These are phyloP conservation scores for Apiospora koreana DNA, from an alignment of 2,329 filamentous ascomycete genomes.

Conservation along the genomic window DNA sequence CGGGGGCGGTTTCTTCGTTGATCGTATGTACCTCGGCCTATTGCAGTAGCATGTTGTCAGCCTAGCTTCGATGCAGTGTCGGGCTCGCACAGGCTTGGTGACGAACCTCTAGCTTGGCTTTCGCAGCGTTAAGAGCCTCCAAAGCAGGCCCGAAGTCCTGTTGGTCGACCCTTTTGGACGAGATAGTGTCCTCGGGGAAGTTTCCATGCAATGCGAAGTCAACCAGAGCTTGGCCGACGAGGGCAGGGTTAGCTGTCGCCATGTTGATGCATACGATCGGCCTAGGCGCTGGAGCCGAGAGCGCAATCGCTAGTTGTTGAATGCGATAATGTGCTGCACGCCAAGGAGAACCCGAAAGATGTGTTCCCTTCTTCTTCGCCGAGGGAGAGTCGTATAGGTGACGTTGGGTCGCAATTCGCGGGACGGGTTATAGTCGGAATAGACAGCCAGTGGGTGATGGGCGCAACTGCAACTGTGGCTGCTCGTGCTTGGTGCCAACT, in stretches of 20 bases:
- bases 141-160: constrained; percentile 43
- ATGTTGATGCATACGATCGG: constrained; percentile 19
- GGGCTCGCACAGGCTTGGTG: background rate
- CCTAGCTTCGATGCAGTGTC: background rate
- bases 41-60: background rate
- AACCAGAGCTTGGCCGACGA: constrained; percentile 61
- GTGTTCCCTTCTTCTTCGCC: background rate
- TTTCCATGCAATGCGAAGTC: constrained; percentile 55
- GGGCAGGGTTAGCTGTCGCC: constrained; percentile 28
- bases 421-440: background rate
- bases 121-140: constrained; percentile 42
- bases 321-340: background rate
- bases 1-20: constrained; percentile 74
- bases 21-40: constrained; percentile 73
- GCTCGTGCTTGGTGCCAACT: background rate
- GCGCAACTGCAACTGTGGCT: constrained; percentile 6
- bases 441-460: background rate
- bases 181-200: constrained; percentile 51
- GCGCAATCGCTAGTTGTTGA: background rate
- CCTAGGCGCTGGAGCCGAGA: background rate
- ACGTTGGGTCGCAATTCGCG: background rate
- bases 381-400: too few species aligned
- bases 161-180: constrained; percentile 35
- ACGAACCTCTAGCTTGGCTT: constrained; percentile 45
- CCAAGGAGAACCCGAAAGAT: background rate